Base-by-base conservation (phyloP, 2,329 filamentous ascomycete species). In the Ascochyta pisi region DNA sequence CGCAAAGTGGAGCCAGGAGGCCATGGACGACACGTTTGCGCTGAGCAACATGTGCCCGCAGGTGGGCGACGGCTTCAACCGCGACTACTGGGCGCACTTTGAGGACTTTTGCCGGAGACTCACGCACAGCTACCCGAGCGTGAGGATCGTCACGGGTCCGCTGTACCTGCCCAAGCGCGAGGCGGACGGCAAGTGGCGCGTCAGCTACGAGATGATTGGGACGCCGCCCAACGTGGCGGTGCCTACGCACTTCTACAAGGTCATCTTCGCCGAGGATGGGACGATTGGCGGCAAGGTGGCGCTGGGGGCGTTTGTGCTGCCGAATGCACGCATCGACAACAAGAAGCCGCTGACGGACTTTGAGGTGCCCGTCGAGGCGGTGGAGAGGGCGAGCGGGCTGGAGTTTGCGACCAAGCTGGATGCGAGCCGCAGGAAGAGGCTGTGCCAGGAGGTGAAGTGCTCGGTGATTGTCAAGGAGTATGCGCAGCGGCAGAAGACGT, bases 81-180 rank as follows among this genome's bases (percentile, higher is more conserved):
- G 95, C 47, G 95, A 99, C 80, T 99, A 99, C 84, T 99, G 95
- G 95, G 90, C 95, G 34, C 95, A 99, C 76, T 93, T 99, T 65
- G 95, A 99, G 79, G 94, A 97, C 73, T 99, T 98, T 73, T 97
- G 94, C 79, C 86, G 95, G 9, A 83, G 92, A 16, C 82, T 99
- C 63, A 94, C 93, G 0, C 79, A 82, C 42, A 84, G 81, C 50
- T 99, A 97, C 73, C 93, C 94, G 1, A 90, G 86, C 38, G 94
- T 99, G 24, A 85, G 95, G 60, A 89, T 98, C 65, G 91, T 97
- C 52, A 99, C 95, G 0, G 95, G 95, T 0, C 95, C 95, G 3
- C 79, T 99, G 39, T 99, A 99, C 78, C 84, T 99, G 22, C 95
- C 95, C 9, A 90, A 90, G 76, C 86, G 88, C 57, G 92, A 96